These are phyloP conservation scores for Neltuma alba DNA, from an alignment of 306 rosid species.

Conservation along the genomic window DNA sequence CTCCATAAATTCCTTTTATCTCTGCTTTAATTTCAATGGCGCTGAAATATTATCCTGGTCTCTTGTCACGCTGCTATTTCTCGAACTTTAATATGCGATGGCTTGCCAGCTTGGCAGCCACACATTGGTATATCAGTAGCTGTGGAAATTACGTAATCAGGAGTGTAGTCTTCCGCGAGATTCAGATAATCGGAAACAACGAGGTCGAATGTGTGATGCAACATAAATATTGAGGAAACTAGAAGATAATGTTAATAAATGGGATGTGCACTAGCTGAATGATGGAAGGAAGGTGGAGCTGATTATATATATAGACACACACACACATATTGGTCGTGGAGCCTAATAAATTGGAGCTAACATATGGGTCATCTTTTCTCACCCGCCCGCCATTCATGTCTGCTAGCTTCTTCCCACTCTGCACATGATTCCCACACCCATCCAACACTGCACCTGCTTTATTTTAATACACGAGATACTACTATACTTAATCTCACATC, in stretches of 20 bases:
- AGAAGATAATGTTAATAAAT: constrained; percentile 52
- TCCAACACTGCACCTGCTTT: constrained; percentile 28
- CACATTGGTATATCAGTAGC: neutral
- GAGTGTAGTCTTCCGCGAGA: neutral
- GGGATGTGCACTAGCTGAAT: neutral
- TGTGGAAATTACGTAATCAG: neutral
- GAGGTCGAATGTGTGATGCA: neutral
- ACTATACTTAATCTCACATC: constrained; percentile 8
- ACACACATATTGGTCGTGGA: constrained; percentile 28
- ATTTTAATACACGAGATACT: no score
- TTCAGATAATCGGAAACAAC: no score
- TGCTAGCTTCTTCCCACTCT: constrained; percentile 43
- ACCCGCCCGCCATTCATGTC: neutral
- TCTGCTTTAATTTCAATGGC: no score
- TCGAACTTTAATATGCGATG: no score
- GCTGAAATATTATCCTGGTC: no score
- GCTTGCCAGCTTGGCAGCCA: neutral
- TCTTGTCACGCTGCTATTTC: no score
- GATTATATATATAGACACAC: no score
- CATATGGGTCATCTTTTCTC: constrained; percentile 38
- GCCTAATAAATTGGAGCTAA: constrained; percentile 43
- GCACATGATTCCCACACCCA: constrained; percentile 57
- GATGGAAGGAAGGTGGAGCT: no score
- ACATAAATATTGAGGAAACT: neutral
- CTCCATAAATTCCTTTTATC: no score